Conservation (phyloP, 139 green algal genomes). For the Bryopsis sp. region DNA sequence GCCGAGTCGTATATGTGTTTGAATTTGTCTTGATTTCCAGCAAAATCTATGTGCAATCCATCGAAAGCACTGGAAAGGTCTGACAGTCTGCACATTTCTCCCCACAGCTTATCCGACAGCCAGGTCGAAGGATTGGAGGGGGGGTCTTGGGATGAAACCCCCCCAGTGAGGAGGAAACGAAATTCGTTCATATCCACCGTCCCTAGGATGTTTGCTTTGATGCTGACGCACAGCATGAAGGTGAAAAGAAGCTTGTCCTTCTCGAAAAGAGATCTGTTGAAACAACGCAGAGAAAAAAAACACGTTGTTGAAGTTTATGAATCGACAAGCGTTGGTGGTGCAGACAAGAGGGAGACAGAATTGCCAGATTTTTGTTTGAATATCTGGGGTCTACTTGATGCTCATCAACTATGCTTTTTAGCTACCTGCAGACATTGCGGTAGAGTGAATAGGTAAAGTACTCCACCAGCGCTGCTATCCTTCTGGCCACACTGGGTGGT, state of each 20-base stretch:
- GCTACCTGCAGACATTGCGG: conserved; percentile 58
- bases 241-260: conserved; percentile 79
- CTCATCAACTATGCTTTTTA: too few relatives aligned
- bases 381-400: too few relatives aligned
- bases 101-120: conserved; percentile 56
- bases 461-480: conserved; percentile 52
- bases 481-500: conserved; percentile 40
- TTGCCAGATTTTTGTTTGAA: too few relatives aligned
- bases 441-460: conserved; percentile 66
- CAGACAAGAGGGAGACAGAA: too few relatives aligned
- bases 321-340: too few relatives aligned
- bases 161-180: conserved; percentile 65
- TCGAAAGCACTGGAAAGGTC: conserved; percentile 30
- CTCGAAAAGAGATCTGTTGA: conserved; percentile 69
- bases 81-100: conserved; percentile 42
- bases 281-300: too few relatives aligned
- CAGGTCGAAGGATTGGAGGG: too few relatives aligned
- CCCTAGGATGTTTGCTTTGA: conserved; percentile 42
- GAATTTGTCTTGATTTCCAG: conserved; percentile 33
- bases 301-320: too few relatives aligned
- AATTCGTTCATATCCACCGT: conserved; percentile 49
- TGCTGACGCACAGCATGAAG: conserved; percentile 45
- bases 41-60: conserved; percentile 31
- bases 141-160: too few relatives aligned
- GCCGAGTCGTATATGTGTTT: conserved; percentile 47